Percentiles rank a stretch among this genome's conserved stretches.
These are phyloP conservation scores for Xeromyces bisporus DNA, from an alignment of 495 filamentous ascomycete species.

Conservation along the genomic window DNA sequence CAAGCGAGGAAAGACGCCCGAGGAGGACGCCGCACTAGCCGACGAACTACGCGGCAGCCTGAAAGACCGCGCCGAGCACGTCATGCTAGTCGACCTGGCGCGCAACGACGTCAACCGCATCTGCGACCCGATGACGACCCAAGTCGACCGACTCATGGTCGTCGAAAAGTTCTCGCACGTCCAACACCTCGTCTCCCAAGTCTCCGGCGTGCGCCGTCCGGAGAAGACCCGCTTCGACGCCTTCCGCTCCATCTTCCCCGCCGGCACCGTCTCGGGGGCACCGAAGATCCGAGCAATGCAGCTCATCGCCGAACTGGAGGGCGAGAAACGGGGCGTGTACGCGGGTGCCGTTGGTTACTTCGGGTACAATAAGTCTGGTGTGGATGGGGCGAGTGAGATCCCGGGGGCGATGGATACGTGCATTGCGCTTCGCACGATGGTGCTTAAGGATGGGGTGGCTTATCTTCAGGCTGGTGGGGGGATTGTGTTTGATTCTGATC, in stretches of 20 bases:
- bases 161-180: constrained; percentile 94
- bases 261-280: constrained; percentile 83
- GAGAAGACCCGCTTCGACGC: constrained; percentile 89
- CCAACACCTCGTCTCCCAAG: constrained; percentile 90
- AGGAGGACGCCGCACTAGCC: constrained; percentile 68
- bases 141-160: constrained; percentile 85
- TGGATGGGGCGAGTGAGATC: constrained; percentile 20
- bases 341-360: constrained; percentile 90
- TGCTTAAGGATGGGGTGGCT: constrained; percentile 77
- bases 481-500: constrained; percentile 91
- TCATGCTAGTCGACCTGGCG: constrained; percentile 97
- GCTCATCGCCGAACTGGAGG: constrained; percentile 84
- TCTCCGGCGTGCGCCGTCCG: constrained; percentile 66
- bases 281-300: constrained; percentile 96
- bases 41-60: constrained; percentile 59
- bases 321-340: constrained; percentile 87
- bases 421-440: constrained; percentile 94
- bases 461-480: constrained; percentile 95
- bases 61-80: constrained; percentile 94
- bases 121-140: constrained; percentile 75
- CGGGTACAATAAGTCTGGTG: constrained; percentile 24
- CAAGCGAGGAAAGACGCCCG: constrained; percentile 59
- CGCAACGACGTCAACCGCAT: constrained; percentile 94
- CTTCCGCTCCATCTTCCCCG: constrained; percentile 89
- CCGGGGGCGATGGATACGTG: constrained; percentile 96